These are phyloP conservation scores for Parietichytrium sp. DNA, from an alignment of 108 stramenopile genomes.

Conservation along the genomic window DNA sequence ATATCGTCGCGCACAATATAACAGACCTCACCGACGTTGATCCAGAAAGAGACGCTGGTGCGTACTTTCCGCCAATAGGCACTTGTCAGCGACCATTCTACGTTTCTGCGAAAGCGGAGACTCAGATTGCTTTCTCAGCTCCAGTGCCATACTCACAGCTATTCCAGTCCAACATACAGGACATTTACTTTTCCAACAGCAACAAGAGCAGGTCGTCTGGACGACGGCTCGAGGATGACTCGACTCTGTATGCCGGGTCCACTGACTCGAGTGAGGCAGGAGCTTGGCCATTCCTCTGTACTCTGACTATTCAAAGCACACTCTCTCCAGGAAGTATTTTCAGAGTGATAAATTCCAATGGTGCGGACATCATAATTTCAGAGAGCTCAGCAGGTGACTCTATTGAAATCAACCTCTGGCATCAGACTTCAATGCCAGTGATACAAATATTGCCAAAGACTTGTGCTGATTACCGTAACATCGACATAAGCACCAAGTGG, in stretches of 20 bases:
- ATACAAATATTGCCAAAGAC: neutral
- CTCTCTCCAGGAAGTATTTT: neutral
- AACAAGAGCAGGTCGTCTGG: neutral
- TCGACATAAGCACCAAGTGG: neutral
- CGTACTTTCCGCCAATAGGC: neutral
- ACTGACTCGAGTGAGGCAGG: neutral
- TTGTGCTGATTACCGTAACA: neutral
- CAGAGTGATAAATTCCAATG: neutral
- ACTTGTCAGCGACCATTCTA: neutral
- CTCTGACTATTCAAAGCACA: neutral
- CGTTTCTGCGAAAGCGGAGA: neutral
- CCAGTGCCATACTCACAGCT: neutral
- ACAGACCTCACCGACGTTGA: too few species aligned
- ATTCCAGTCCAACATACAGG: neutral
- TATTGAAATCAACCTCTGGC: conserved; percentile 1
- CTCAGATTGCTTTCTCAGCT: neutral
- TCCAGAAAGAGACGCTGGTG: neutral
- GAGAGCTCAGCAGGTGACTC: neutral
- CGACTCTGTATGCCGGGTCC: neutral
- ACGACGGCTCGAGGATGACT: neutral
- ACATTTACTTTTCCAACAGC: neutral
- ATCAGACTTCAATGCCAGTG: neutral
- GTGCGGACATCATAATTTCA: neutral
- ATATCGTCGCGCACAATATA: neutral
- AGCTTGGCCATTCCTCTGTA: conserved; percentile 11